Conservation (phyloP, 2,329 filamentous ascomycete genomes). For the Phialophora chinensis region DNA sequence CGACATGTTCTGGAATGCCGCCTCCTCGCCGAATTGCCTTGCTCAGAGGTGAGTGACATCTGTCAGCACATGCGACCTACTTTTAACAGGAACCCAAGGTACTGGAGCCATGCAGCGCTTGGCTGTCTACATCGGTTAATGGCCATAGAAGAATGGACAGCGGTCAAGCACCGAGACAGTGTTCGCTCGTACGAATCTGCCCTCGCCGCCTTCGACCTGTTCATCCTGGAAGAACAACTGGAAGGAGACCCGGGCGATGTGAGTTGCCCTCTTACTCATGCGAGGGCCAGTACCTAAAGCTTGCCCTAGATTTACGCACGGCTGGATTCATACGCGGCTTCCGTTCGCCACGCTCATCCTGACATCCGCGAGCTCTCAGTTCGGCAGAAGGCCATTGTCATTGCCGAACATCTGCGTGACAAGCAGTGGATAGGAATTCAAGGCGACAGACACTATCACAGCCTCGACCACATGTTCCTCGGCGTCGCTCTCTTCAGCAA, state of each 20-base stretch:
- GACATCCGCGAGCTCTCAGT: constrained; percentile 64
- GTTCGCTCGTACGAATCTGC: constrained; percentile 60
- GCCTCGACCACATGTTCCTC: constrained; percentile 85
- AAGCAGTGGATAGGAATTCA: constrained; percentile 73
- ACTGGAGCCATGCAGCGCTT: constrained; percentile 75
- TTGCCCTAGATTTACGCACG: constrained; percentile 62
- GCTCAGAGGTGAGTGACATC: constrained; percentile 64
- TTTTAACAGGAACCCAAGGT: constrained; percentile 50
- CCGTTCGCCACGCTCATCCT: constrained; percentile 61
- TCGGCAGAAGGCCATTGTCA: constrained; percentile 68
- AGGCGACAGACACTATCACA: constrained; percentile 73
- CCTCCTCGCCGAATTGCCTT: constrained; percentile 73
- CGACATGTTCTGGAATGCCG: constrained; percentile 65
- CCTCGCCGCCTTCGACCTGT: constrained; percentile 85
- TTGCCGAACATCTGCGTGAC: constrained; percentile 72
- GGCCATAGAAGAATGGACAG: constrained; percentile 78
- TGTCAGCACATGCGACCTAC: not conserved
- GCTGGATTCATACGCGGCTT: constrained; percentile 67
- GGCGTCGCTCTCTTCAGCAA: constrained; percentile 76
- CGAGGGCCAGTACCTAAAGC: constrained; percentile 31
- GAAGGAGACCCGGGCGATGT: constrained; percentile 75
- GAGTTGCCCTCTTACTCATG: constrained; percentile 41
- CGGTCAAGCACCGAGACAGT: constrained; percentile 52
- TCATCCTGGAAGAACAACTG: constrained; percentile 74
- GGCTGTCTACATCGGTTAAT: constrained; percentile 80